A percentile compares a stretch with the other conserved stretches of the same genome.
phyloP scores from a whole-genome alignment of 2,329 filamentous ascomycete genomes.

The Zalaria sp. region DNA sequence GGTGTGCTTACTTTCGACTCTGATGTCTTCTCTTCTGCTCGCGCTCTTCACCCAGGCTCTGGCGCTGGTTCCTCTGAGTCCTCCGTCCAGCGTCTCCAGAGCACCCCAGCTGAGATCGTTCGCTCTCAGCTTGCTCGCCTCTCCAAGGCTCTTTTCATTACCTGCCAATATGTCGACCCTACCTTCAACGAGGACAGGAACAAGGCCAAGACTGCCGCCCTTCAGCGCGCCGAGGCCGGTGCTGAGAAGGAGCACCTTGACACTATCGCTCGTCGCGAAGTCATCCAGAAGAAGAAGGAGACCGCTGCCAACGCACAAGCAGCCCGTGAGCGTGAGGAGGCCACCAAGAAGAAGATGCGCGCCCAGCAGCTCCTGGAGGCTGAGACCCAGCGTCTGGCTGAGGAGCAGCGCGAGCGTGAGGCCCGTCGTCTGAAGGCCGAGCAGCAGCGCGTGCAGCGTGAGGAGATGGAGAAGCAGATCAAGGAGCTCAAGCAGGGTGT shows the following conservation, averaged over 20 bases:
- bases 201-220: slow-evolving; percentile 64
- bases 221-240: slow-evolving; percentile 70
- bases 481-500: slow-evolving; percentile 85
- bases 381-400: slow-evolving; percentile 75
- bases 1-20: slow-evolving; percentile 94
- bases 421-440: slow-evolving; percentile 75
- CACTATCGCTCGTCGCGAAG: slow-evolving; percentile 68
- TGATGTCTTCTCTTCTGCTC: slow-evolving; percentile 94
- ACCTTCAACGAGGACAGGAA: slow-evolving; percentile 70
- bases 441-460: slow-evolving; percentile 52
- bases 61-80: slow-evolving; percentile 77
- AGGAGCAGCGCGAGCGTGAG: slow-evolving; percentile 85
- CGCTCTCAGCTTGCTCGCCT: slow-evolving; percentile 86
- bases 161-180: slow-evolving; percentile 91
- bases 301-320: slow-evolving; percentile 80
- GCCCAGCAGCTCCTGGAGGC: slow-evolving; percentile 82
- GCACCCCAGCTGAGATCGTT: slow-evolving; percentile 94
- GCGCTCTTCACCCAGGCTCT: slow-evolving; percentile 76
- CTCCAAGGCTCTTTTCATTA: slow-evolving; percentile 79
- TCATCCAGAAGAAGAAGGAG: slow-evolving; percentile 96
- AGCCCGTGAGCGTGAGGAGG: slow-evolving; percentile 82
- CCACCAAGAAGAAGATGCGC: slow-evolving; percentile 70
- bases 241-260: slow-evolving; percentile 86
- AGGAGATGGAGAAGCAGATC: slow-evolving; percentile 64
- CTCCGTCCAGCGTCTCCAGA: slow-evolving; percentile 88